These are phyloP conservation scores for Prunus fruticosa DNA, from an alignment of 306 rosid species.

Conservation along the genomic window DNA sequence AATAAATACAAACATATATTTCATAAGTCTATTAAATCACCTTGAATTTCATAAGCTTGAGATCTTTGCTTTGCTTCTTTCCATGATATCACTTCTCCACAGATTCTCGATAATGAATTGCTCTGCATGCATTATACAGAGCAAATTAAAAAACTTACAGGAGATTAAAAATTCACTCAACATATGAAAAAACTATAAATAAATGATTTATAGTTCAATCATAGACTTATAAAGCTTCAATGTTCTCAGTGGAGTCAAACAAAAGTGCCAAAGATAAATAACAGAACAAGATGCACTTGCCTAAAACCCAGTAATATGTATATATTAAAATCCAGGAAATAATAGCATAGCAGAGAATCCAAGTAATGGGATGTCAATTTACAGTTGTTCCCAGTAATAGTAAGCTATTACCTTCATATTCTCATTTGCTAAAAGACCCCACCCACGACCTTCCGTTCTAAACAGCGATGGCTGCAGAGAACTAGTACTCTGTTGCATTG, in stretches of 20 bases:
- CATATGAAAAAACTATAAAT: not conserved
- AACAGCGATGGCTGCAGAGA: too few species aligned
- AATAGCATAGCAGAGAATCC: too few species aligned
- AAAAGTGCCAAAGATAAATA: not conserved
- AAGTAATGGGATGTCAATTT: too few species aligned
- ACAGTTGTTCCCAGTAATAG: conserved; percentile 13
- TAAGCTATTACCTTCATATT: conserved; percentile 63
- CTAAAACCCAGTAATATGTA: too few species aligned
- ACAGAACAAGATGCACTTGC: not conserved
- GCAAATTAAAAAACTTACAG: conserved; percentile 15
- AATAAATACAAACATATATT: conserved; percentile 9
- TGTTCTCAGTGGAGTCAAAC: not conserved
- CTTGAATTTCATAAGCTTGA: conserved; percentile 78
- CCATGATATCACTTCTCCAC: conserved; percentile 97
- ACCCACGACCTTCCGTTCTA: conserved; percentile 87
- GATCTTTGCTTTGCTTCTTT: conserved; percentile 93
- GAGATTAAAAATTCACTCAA: not conserved
- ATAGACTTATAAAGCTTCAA: not conserved
- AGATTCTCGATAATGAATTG: conserved; percentile 82
- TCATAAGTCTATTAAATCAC: conserved; percentile 34
- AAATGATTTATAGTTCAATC: not conserved
- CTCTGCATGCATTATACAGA: conserved; percentile 53
- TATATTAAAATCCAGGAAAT: too few species aligned
- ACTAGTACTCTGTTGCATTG: too few species aligned
- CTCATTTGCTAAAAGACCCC: conserved; percentile 93